phyloP scores from a whole-genome alignment of 2,329 filamentous ascomycete genomes.

The Curvularia hawaiiensis region DNA sequence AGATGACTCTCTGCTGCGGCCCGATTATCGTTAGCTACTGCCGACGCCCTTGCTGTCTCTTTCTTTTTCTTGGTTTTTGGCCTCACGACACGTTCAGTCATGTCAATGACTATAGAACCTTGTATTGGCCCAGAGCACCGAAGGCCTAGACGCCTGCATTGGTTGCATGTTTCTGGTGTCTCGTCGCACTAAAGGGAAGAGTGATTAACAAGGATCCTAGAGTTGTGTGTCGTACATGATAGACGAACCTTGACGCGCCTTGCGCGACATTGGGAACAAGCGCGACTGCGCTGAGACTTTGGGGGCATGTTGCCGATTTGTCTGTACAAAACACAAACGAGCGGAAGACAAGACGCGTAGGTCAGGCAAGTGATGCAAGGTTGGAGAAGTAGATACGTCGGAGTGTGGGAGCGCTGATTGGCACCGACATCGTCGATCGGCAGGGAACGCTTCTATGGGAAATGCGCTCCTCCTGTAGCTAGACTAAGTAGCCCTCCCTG shows the following conservation, averaged over 20 bases:
- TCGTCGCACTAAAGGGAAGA: slow-evolving; percentile 32
- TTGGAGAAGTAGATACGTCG: background rate
- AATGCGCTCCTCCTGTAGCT: background rate
- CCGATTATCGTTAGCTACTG: slow-evolving; percentile 5
- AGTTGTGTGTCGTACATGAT: background rate
- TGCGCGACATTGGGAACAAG: slow-evolving; percentile 41
- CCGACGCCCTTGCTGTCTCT: slow-evolving; percentile 8
- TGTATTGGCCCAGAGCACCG: slow-evolving; percentile 39
- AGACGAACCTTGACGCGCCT: slow-evolving; percentile 42
- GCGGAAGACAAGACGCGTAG: slow-evolving; percentile 24
- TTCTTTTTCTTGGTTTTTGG: slow-evolving; percentile 31
- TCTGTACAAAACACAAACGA: slow-evolving; percentile 2
- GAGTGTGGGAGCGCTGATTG: background rate
- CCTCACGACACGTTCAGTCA: slow-evolving; percentile 40
- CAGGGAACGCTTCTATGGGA: background rate
- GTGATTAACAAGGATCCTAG: slow-evolving; percentile 6
- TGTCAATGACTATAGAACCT: slow-evolving; percentile 44
- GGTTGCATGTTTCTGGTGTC: slow-evolving; percentile 28
- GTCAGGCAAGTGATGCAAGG: slow-evolving; percentile 10
- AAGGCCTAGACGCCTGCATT: slow-evolving; percentile 31
- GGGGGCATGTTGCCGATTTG: slow-evolving; percentile 19
- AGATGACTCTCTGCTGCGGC: background rate
- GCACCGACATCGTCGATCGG: background rate
- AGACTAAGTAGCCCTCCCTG: background rate
- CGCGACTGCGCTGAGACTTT: slow-evolving; percentile 41